Evolutionary conservation across 2,329 filamentous ascomycete genomes (phyloP), one percentile per base, ranked within the genome.

Genomic region (Cryphonectria nitschkei): DNA sequence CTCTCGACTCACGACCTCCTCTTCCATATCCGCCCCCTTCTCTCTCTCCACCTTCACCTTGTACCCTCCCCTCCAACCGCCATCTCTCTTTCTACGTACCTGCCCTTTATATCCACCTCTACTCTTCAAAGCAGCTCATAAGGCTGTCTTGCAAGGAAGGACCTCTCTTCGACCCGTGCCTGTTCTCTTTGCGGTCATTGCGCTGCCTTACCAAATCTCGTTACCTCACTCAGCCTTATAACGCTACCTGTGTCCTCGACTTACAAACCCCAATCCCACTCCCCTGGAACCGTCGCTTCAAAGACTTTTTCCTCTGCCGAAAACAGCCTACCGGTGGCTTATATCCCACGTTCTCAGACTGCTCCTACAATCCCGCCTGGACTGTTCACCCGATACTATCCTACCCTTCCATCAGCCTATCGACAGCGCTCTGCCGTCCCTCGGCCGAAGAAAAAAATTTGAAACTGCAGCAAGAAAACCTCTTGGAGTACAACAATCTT

Each of bases 11-110:
- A 64, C 37, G 37, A 26, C 61, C 9, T 64, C 39, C 32, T 54
- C 37, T 81, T 83, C 71, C 79, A 79, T 73, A 76, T 80, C 67
- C 82, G 82, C 70, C 83, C 81, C 68, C 76, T 80, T 19, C 78
- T 81, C 69, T 26, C 9, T 32, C 58, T 39, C 32, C 29, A 37
- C n/a, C 50, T 26, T 52, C 50, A 29, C 50, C 50, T 54, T 29
- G 19, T n/a, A 52, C n/a, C 22, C 52, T 14, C 52, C 29, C 26
- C 52, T 29, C 46, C 22, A 50, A 29, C 52, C 52, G 19, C 54
- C 54, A 58, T 58, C 54, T 32, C 13, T 32, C 54, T 19, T 32
- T 58, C 54, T 32, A 32, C 2, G 16, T 16, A 16, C 54, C 26
- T 32, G 16, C 54, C 26, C 26, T 7, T 29, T 29, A 14, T 56